Percentiles rank a stretch among this genome's conserved stretches.
phyloP scores from a whole-genome alignment of 768 basidiomycete genomes.

The Pulveroboletus sp. region DNA sequence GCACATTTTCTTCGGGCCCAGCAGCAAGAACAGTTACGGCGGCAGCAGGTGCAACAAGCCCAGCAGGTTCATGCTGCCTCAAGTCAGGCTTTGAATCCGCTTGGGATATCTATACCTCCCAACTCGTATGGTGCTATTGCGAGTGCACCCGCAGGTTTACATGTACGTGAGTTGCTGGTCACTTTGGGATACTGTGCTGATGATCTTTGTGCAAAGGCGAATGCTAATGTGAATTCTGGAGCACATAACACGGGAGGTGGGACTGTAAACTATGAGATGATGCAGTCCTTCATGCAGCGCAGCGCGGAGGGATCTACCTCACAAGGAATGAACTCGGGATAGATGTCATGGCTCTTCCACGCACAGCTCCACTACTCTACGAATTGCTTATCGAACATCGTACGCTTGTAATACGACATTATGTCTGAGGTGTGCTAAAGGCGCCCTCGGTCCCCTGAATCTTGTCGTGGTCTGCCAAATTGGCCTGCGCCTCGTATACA shows the following conservation, averaged over 20 bases:
- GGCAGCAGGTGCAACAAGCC: slow-evolving; percentile 23
- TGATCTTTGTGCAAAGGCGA: slow-evolving; percentile 9
- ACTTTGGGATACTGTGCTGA: neutral
- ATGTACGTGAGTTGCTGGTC: slow-evolving; percentile 9
- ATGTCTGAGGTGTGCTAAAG: slow-evolving; percentile 43
- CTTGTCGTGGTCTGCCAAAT: slow-evolving; percentile 83
- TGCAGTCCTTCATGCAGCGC: slow-evolving; percentile 45
- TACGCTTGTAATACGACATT: neutral
- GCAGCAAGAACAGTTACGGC: slow-evolving; percentile 22
- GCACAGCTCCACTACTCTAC: slow-evolving; percentile 12
- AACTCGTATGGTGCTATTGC: slow-evolving; percentile 5
- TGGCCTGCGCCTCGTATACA: slow-evolving; percentile 85
- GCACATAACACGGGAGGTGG: slow-evolving; percentile 22
- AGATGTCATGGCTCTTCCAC: slow-evolving; percentile 1
- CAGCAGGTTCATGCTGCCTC: slow-evolving; percentile 13
- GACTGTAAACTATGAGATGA: slow-evolving; percentile 37
- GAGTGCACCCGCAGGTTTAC: slow-evolving; percentile 14
- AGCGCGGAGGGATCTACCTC: slow-evolving; percentile 29
- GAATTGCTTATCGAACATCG: slow-evolving; percentile 1
- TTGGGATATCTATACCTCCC: slow-evolving; percentile 9
- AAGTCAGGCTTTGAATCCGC: slow-evolving; percentile 13
- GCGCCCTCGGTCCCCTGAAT: slow-evolving; percentile 73
- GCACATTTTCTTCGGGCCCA: slow-evolving; percentile 1
- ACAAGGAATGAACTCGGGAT: slow-evolving; percentile 17
- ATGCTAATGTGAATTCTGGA: slow-evolving; percentile 7